These are phyloP conservation scores for Mycena filopes DNA, from an alignment of 768 basidiomycete genomes.

Conservation along the genomic window DNA sequence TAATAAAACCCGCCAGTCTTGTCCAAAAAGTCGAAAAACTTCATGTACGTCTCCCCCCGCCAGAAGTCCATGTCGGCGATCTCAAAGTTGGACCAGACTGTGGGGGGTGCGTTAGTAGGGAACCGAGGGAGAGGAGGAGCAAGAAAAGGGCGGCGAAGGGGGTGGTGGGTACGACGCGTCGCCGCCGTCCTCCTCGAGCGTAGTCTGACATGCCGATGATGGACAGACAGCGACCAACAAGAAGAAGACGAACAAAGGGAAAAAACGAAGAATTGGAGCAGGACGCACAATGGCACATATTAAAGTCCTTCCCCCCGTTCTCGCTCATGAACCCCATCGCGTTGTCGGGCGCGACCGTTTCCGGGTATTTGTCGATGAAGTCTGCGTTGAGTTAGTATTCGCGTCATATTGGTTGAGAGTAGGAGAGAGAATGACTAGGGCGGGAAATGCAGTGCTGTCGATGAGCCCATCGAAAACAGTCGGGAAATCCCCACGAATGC, in stretches of 20 bases:
- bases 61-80: constrained; percentile 76
- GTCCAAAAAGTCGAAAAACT: constrained; percentile 74
- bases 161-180: too few species aligned
- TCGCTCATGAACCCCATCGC: constrained; percentile 64
- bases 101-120: not conserved
- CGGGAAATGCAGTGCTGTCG: not conserved
- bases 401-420: too few species aligned
- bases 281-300: constrained; percentile 75
- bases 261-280: not conserved
- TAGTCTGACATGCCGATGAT: too few species aligned
- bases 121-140: not conserved
- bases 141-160: not conserved
- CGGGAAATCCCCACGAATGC: too few species aligned
- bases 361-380: constrained; percentile 63
- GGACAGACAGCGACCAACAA: not conserved
- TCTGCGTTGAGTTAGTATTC: too few species aligned
- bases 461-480: too few species aligned
- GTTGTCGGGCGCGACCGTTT: constrained; percentile 67
- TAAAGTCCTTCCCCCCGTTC: constrained; percentile 68
- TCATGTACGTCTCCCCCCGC: constrained; percentile 69
- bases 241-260: not conserved
- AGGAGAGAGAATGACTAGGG: not conserved
- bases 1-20: constrained; percentile 72
- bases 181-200: too few species aligned
- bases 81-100: constrained; percentile 77